These are phyloP conservation scores for Talaromyces islandicus DNA, from an alignment of 2,329 filamentous ascomycete species.

Conservation along the genomic window DNA sequence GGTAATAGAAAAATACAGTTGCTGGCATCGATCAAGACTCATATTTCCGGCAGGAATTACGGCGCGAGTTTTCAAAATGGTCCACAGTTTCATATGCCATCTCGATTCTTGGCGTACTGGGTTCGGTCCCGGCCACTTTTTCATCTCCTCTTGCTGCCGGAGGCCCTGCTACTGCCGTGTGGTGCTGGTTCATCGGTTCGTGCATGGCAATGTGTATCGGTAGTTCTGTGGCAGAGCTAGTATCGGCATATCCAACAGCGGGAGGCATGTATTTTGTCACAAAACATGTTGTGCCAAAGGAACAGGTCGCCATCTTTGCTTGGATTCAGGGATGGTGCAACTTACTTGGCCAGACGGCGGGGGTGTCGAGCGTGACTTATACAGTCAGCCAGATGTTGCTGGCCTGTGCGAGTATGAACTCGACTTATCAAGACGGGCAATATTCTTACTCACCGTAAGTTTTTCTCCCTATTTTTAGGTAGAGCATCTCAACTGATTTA, in stretches of 20 bases:
- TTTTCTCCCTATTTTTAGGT: neutral
- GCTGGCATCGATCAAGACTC: neutral
- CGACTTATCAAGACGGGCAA: constrained; percentile 42
- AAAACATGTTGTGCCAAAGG: constrained; percentile 57
- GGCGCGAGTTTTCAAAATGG: constrained; percentile 61
- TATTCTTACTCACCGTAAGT: constrained; percentile 55
- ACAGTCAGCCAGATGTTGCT: constrained; percentile 60
- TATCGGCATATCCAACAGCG: constrained; percentile 61
- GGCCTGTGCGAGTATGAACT: constrained; percentile 58
- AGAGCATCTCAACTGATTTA: neutral
- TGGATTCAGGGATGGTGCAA: constrained; percentile 66
- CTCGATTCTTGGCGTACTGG: constrained; percentile 58
- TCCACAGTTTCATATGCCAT: constrained; percentile 62
- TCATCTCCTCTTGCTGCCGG: constrained; percentile 53
- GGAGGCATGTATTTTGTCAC: constrained; percentile 65
- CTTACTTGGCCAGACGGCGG: constrained; percentile 58
- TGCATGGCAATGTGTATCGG: constrained; percentile 60
- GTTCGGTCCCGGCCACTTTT: constrained; percentile 61
- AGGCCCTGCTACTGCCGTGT: constrained; percentile 58
- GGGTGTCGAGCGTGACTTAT: constrained; percentile 58
- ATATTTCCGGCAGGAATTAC: constrained; percentile 45
- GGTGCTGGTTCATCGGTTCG: constrained; percentile 61
- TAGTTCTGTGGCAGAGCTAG: constrained; percentile 59
- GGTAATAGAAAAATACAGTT: constrained; percentile 31
- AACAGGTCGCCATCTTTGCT: constrained; percentile 57